Percentiles rank a stretch among this genome's conserved stretches.
Evolutionary conservation across 371 early-diverging fungal species (phyloP).

Genomic region (Mucor piriformis): DNA sequence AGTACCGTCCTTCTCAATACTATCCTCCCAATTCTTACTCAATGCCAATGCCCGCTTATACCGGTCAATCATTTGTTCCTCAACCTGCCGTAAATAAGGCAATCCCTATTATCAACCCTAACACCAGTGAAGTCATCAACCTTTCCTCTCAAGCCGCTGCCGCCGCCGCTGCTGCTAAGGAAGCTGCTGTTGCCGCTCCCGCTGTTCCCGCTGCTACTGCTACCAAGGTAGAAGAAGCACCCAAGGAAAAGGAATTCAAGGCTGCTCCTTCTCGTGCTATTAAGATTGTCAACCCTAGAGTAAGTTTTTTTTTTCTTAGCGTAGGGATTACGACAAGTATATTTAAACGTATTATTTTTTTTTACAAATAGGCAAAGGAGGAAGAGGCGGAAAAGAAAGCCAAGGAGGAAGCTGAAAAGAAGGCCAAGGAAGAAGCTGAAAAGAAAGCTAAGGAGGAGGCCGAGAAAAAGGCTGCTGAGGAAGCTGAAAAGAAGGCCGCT

Average conservation of each 20-base stretch:
- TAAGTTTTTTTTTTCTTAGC: conserved; percentile 14
- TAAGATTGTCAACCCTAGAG: conserved; percentile 67
- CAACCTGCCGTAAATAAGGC: conserved; percentile 51
- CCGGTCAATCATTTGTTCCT: conserved; percentile 48
- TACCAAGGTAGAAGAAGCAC: conserved; percentile 18
- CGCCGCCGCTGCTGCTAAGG: conserved; percentile 25
- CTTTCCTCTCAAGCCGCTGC: conserved; percentile 16
- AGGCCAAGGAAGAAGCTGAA: conserved; percentile 49
- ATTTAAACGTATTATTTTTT: neutral
- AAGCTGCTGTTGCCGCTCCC: conserved; percentile 16
- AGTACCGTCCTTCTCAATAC: conserved; percentile 37
- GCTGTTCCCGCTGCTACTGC: conserved; percentile 8
- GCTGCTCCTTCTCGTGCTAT: conserved; percentile 53
- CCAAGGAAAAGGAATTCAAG: conserved; percentile 41
- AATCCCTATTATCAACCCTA: conserved; percentile 79
- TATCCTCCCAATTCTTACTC: conserved; percentile 29
- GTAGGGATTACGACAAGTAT: neutral
- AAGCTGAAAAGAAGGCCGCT: conserved; percentile 24
- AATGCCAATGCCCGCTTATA: conserved; percentile 36
- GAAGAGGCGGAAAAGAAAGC: conserved; percentile 51
- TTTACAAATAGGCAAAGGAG: conserved; percentile 31
- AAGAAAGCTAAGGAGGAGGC: conserved; percentile 39
- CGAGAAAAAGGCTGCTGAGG: conserved; percentile 18
- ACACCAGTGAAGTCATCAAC: conserved; percentile 67
- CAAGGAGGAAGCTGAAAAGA: conserved; percentile 44